Percentiles rank a stretch among this genome's conserved stretches.
Evolutionary conservation across 768 basidiomycete genomes (phyloP).

Genomic region (Pisolithus orientalis): DNA sequence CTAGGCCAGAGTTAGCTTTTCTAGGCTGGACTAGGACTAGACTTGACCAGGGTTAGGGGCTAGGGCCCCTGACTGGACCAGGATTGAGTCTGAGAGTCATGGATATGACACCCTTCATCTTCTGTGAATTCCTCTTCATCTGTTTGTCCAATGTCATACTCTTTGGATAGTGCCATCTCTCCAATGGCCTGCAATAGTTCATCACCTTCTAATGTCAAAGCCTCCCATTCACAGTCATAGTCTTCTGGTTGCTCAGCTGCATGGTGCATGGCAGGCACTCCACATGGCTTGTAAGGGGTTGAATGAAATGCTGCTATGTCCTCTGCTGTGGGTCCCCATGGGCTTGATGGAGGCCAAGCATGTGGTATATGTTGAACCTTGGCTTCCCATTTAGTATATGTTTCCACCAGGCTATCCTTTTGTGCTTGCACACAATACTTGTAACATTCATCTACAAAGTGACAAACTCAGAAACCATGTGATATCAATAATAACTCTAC

Average conservation of each 20-base stretch:
- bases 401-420: neutral
- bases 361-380: neutral
- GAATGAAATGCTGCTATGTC: neutral
- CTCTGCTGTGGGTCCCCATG: neutral
- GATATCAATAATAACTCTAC: no score
- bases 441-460: neutral
- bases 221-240: neutral
- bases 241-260: neutral
- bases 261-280: neutral
- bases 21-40: no score
- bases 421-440: neutral
- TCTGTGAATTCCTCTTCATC: neutral
- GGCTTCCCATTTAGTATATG: neutral
- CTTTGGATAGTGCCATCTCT: slow-evolving; percentile 1
- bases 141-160: neutral
- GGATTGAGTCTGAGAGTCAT: no score
- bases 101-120: neutral
- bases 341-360: neutral
- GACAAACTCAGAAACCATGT: neutral
- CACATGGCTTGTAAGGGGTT: neutral
- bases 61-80: no score
- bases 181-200: neutral
- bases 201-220: neutral
- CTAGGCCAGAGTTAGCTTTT: no score
- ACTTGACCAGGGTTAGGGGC: no score